Evolutionary conservation across 805 yeast genomes (phyloP).

Genomic region (Wickerhamiella nectarea): DNA sequence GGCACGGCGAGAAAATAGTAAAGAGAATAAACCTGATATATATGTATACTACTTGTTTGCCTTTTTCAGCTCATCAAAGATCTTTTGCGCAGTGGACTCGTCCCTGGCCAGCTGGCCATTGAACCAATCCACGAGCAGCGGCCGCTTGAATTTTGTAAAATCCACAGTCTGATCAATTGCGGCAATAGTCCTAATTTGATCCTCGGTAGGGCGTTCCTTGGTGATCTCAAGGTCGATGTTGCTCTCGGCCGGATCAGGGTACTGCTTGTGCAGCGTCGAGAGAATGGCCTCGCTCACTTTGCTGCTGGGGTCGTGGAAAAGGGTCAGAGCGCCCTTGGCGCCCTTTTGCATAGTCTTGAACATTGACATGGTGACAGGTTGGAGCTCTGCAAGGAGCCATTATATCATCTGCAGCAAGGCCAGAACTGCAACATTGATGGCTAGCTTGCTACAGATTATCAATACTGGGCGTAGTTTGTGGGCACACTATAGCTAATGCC

Average conservation of each 20-base stretch:
- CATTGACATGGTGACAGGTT: constrained; percentile 17
- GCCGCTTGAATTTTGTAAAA: constrained; percentile 20
- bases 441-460: too few species aligned
- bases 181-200: constrained; percentile 19
- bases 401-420: background rate
- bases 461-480: too few species aligned
- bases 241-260: constrained; percentile 15
- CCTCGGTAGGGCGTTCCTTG: constrained; percentile 23
- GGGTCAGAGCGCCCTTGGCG: constrained; percentile 21
- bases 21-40: too few species aligned
- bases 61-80: constrained; percentile 26
- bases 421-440: too few species aligned
- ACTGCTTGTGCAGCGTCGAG: constrained; percentile 13
- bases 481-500: too few species aligned
- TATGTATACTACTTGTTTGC: background rate
- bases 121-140: constrained; percentile 52
- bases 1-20: too few species aligned
- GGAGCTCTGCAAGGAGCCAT: background rate
- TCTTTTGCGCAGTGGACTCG: constrained; percentile 31
- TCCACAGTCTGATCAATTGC: constrained; percentile 13
- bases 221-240: constrained; percentile 23
- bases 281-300: constrained; percentile 16
- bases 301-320: constrained; percentile 24
- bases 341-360: constrained; percentile 21
- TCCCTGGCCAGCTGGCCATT: constrained; percentile 39